These are phyloP conservation scores for Fonsecaea pugnacius DNA, from an alignment of 2,329 filamentous ascomycete species.

Conservation along the genomic window DNA sequence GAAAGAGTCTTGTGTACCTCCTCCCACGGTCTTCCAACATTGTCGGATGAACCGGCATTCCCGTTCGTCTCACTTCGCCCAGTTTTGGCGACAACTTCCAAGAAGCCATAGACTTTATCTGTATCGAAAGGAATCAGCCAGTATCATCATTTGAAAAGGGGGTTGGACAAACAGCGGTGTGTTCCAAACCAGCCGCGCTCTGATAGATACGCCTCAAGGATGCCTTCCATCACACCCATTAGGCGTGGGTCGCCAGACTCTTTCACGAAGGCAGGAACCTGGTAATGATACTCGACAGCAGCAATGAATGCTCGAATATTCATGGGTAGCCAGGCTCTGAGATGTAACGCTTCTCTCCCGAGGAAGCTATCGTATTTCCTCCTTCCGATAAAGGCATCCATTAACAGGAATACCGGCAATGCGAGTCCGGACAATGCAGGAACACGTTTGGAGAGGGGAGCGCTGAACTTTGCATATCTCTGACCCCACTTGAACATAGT, in stretches of 20 bases:
- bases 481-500: constrained; percentile 23
- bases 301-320: constrained; percentile 31
- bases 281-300: constrained; percentile 28
- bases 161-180: constrained; percentile 16
- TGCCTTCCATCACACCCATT: constrained; percentile 30
- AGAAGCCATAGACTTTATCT: constrained; percentile 30
- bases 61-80: constrained; percentile 30
- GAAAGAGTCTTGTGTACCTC: constrained; percentile 30
- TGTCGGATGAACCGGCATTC: constrained; percentile 25
- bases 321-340: constrained; percentile 25
- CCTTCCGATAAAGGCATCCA: constrained; percentile 28
- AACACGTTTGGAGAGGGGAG: constrained; percentile 26
- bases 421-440: constrained; percentile 26
- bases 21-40: constrained; percentile 26
- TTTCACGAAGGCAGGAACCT: constrained; percentile 24
- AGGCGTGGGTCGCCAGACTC: constrained; percentile 26
- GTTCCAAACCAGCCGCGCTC: constrained; percentile 28
- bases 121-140: constrained; percentile 1
- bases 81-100: constrained; percentile 29
- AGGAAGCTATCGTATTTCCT: constrained; percentile 22
- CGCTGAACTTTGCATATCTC: constrained; percentile 29
- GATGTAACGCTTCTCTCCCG: constrained; percentile 21
- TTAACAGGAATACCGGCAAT: constrained; percentile 26
- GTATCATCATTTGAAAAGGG: background rate
- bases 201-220: constrained; percentile 26